These are phyloP conservation scores for Microglena sp. DNA, from an alignment of 139 green algal species.

Conservation along the genomic window DNA sequence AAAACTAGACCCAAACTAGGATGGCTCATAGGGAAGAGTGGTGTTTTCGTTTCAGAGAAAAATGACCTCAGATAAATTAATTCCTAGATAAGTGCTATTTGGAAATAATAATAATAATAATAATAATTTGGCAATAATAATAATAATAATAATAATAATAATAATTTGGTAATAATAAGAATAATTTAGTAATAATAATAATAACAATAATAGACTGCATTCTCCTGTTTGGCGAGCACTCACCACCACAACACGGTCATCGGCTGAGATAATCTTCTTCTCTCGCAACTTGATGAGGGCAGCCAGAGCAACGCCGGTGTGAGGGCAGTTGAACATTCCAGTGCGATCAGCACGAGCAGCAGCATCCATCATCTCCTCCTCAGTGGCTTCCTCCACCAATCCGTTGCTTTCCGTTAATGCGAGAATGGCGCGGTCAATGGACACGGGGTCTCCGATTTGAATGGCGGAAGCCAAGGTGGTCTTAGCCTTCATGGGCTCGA, in stretches of 20 bases:
- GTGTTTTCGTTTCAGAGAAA: no score
- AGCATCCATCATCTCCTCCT: conserved; percentile 99
- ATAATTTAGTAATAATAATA: no score
- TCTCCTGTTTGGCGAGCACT: no score
- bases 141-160: no score
- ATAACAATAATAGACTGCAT: no score
- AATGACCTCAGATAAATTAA: no score
- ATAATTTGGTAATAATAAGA: no score
- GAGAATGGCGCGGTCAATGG: conserved; percentile 96
- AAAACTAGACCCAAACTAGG: no score
- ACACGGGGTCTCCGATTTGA: conserved; percentile 96
- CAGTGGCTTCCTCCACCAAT: conserved; percentile 95
- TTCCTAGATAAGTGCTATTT: no score
- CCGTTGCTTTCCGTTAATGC: conserved; percentile 65
- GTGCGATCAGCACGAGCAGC: conserved; percentile 90
- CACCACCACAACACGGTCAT: background rate
- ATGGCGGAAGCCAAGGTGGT: conserved; percentile 96
- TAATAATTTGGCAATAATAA: no score
- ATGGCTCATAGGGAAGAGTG: no score
- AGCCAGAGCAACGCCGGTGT: conserved; percentile 88
- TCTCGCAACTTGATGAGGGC: conserved; percentile 84
- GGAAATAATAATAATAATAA: no score
- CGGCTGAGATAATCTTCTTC: background rate
- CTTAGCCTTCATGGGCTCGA: conserved; percentile 83
- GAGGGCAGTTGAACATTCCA: conserved; percentile 92